Evolutionary conservation across 2,329 filamentous ascomycete genomes (phyloP).

Genomic region (Podosphaera xanthii): DNA sequence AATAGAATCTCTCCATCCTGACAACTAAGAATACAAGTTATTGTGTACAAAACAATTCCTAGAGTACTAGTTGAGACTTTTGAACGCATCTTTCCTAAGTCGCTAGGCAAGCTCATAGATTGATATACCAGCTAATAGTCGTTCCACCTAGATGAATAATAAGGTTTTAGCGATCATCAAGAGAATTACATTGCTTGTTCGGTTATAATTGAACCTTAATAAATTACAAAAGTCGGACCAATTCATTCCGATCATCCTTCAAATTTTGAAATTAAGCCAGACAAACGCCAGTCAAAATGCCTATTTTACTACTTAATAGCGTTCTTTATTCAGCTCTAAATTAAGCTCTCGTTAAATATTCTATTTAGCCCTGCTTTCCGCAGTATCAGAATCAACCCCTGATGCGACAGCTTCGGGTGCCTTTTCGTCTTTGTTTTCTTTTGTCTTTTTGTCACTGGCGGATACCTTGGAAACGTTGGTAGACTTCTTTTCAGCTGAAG

Average conservation of each 20-base stretch:
- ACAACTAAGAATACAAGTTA: no score
- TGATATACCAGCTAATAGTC: no score
- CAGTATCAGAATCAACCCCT: conserved; percentile 54
- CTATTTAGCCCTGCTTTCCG: conserved; percentile 7
- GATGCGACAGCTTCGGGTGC: conserved; percentile 32
- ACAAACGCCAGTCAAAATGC: background rate
- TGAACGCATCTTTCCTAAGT: no score
- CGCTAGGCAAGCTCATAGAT: no score
- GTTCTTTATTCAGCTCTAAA: background rate
- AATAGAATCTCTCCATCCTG: no score
- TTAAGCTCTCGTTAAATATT: background rate
- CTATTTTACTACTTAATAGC: background rate
- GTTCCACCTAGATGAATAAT: no score
- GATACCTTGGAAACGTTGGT: conserved; percentile 43
- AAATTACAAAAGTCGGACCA: background rate
- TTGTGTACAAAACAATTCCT: no score
- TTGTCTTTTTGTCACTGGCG: conserved; percentile 29
- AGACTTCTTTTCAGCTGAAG: conserved; percentile 51
- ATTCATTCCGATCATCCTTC: background rate
- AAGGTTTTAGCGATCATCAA: no score
- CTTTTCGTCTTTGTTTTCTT: conserved; percentile 42
- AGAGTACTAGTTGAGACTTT: no score
- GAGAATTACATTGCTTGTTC: background rate
- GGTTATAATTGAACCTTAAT: background rate
- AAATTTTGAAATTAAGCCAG: background rate